A percentile compares a stretch with the other conserved stretches of the same genome.
Evolutionary conservation across 2,329 filamentous ascomycete species (phyloP).

Genomic region (Arthrinium puccinioides): DNA sequence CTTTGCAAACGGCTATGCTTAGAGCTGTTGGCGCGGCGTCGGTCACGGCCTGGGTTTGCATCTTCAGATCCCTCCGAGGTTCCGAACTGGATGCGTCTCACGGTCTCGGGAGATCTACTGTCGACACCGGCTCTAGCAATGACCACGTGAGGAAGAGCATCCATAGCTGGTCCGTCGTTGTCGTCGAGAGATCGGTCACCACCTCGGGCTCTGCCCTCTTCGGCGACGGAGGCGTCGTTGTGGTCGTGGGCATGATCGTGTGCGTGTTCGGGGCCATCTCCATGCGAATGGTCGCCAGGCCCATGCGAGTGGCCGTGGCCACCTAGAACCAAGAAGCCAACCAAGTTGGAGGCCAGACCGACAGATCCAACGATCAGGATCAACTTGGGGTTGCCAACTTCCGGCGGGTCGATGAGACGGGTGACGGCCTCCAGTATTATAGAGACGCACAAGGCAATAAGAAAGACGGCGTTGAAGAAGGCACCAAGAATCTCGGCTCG

Average conservation of each 20-base stretch:
- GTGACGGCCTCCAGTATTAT: conserved; percentile 94
- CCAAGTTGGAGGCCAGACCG: conserved; percentile 80
- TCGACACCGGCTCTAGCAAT: conserved; percentile 38
- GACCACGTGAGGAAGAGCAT: conserved; percentile 56
- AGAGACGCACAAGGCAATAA: conserved; percentile 91
- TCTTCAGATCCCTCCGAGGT: conserved; percentile 25
- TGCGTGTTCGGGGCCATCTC: conserved; percentile 41
- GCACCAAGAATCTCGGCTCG: conserved; percentile 94
- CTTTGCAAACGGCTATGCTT: conserved; percentile 54
- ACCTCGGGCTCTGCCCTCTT: conserved; percentile 44
- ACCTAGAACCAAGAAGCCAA: conserved; percentile 85
- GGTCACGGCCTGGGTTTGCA: conserved; percentile 24
- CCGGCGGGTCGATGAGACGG: conserved; percentile 83
- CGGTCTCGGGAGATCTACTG: conserved; percentile 23
- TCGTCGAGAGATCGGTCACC: conserved; percentile 39
- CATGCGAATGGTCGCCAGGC: conserved; percentile 44
- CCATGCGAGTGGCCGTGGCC: conserved; percentile 85
- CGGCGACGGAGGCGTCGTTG: conserved; percentile 31
- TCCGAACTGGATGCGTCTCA: conserved; percentile 34
- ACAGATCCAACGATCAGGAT: conserved; percentile 85
- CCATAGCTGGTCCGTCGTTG: conserved; percentile 49
- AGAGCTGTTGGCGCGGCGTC: conserved; percentile 37
- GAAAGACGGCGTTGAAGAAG: conserved; percentile 93
- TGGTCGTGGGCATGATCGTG: conserved; percentile 35
- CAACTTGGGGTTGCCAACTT: conserved; percentile 76